phyloP scores from a whole-genome alignment of 345 rosid species.

The Turnera subulata region DNA sequence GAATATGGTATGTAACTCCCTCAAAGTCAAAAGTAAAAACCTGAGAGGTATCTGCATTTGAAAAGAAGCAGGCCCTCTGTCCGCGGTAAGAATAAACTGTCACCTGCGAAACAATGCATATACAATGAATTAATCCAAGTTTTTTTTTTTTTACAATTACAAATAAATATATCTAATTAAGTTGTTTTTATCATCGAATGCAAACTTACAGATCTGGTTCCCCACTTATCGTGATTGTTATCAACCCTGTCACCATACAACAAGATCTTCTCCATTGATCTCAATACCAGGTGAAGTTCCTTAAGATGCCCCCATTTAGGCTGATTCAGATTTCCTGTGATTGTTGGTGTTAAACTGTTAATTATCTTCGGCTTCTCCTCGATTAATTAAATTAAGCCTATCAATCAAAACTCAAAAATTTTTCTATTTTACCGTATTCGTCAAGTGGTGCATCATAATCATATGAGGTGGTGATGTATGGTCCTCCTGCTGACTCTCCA shows the following conservation, averaged over 20 bases:
- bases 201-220: background rate
- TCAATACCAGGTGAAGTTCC: slow-evolving; percentile 13
- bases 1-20: slow-evolving; percentile 9
- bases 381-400: no score
- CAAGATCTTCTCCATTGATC: slow-evolving; percentile 6
- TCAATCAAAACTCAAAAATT: no score
- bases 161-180: no score
- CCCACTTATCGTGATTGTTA: background rate
- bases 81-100: slow-evolving; percentile 24
- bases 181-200: no score
- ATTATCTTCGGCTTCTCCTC: no score
- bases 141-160: no score
- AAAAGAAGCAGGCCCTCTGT: slow-evolving; percentile 30
- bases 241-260: background rate
- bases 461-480: no score
- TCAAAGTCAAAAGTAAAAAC: slow-evolving; percentile 22
- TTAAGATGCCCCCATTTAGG: slow-evolving; percentile 31
- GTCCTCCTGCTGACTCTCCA: slow-evolving; percentile 13
- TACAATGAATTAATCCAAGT: no score
- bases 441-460: no score
- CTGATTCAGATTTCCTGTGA: slow-evolving; percentile 21
- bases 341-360: no score
- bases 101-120: no score
- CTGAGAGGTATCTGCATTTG: background rate
- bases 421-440: slow-evolving; percentile 22